Base-by-base conservation (phyloP, 768 basidiomycete species). In the Terana coerulea region DNA sequence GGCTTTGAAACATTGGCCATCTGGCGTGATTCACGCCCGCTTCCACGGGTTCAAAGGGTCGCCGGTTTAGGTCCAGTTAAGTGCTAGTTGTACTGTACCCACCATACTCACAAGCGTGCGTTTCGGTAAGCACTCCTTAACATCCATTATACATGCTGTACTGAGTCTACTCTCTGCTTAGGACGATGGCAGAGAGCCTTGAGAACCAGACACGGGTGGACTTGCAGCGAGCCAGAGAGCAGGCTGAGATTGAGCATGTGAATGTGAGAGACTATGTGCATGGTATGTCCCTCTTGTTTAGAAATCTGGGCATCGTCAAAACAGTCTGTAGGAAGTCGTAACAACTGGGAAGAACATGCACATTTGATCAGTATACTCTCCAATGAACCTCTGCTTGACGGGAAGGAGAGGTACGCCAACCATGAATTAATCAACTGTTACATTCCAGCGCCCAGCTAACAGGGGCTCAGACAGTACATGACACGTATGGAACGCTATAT, bases 351-450 rank as follows among this genome's bases (percentile, higher is more conserved):
- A n/a, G 72, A 61, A 34, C 76, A 74, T 31, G 53, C 71, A 21
- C 67, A 66, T 22, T 64, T 88, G 1, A 69, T 78, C 10, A 52
- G 62, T 1, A 56, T 82, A 9, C 60, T 89, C 41, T 67, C 75
- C 30, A 67, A 68, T 7, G 86, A 88, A 49, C 75, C 79, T 0
- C 63, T 73, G 12, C 86, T 88, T 47, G 77, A 84, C 62, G 86
- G 84, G 61, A 69, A 75, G 0, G 59, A 68, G 26, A 76, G 77
- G 85, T 84, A 21, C 29, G 45, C 26, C 7, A 3, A 6, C n/a
- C 25, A 12, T 9, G n/a, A 11, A 26, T 10, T 24, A 3, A 31
- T 8, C 11, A 14, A 21, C 25, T 21, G 42, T 21, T 19, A 21
- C 21, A n/a, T n/a, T n/a, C n/a, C n/a, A n/a, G n/a, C n/a, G n/a